A percentile compares a stretch with the other conserved stretches of the same genome.
phyloP scores from a whole-genome alignment of 805 yeast genomes.

The Wickerhamiella azymoides region DNA sequence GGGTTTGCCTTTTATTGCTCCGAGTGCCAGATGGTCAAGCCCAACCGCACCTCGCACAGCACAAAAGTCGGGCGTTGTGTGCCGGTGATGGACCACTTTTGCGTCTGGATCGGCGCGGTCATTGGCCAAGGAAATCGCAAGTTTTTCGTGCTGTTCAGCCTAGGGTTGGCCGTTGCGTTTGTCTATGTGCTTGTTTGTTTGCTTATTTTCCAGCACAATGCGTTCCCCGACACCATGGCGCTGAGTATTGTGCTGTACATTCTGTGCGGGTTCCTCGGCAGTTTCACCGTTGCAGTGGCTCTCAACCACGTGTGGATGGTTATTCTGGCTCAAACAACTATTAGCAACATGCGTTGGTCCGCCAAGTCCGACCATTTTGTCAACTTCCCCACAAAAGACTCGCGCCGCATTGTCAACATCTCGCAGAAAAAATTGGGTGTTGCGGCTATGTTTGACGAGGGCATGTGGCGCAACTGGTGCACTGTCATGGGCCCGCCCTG shows the following conservation, averaged over 20 bases:
- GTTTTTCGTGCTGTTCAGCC: constrained; percentile 40
- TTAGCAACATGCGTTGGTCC: constrained; percentile 39
- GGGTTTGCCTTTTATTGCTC: constrained; percentile 75
- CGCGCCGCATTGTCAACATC: constrained; percentile 31
- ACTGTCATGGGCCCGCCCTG: constrained; percentile 22
- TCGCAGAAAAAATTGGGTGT: constrained; percentile 27
- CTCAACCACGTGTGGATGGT: constrained; percentile 35
- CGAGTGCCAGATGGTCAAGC: constrained; percentile 48
- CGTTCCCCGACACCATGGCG: constrained; percentile 28
- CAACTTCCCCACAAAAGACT: constrained; percentile 28
- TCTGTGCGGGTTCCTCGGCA: constrained; percentile 31
- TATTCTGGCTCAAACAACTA: constrained; percentile 15
- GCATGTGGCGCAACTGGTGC: constrained; percentile 18
- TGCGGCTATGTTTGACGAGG: constrained; percentile 21
- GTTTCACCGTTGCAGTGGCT: constrained; percentile 33
- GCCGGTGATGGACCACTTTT: constrained; percentile 69
- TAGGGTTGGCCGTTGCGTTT: constrained; percentile 24
- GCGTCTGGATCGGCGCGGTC: constrained; percentile 60
- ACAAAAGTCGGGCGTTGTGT: constrained; percentile 42
- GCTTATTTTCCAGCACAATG: constrained; percentile 23
- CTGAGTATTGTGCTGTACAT: constrained; percentile 38
- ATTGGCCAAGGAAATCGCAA: constrained; percentile 57
- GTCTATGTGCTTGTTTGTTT: constrained; percentile 31
- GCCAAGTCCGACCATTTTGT: constrained; percentile 21
- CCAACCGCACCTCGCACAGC: constrained; percentile 61